These are phyloP conservation scores for Xylariales sp. DNA, from an alignment of 2,329 filamentous ascomycete genomes.

Conservation along the genomic window DNA sequence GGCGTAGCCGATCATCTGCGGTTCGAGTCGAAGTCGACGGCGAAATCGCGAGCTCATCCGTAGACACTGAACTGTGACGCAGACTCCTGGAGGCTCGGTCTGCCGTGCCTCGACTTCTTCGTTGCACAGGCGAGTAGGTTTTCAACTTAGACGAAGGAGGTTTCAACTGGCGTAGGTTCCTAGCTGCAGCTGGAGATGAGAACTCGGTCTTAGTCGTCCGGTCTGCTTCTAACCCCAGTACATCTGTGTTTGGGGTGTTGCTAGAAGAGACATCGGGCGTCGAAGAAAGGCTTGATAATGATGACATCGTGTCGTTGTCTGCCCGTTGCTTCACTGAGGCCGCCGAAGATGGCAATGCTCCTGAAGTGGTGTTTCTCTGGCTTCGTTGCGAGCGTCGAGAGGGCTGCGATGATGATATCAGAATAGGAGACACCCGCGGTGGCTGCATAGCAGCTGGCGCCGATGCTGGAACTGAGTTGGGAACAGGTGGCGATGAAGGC, in stretches of 20 bases:
- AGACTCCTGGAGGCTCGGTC: conserved; percentile 11
- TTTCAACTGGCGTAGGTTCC: conserved; percentile 21
- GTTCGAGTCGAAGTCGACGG: conserved; percentile 28
- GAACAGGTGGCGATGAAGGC: neutral
- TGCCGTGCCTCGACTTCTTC: neutral
- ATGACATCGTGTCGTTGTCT: conserved; percentile 17
- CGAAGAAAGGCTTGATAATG: conserved; percentile 18
- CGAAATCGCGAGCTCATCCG: conserved; percentile 43
- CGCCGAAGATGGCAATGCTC: conserved; percentile 11
- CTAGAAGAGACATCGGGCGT: conserved; percentile 21
- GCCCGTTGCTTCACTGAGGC: neutral
- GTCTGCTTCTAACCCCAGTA: neutral
- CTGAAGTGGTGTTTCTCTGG: conserved; percentile 13
- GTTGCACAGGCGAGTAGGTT: conserved; percentile 9
- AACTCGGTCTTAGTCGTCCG: conserved; percentile 4
- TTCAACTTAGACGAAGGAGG: conserved; percentile 19
- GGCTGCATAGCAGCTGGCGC: too few species aligned
- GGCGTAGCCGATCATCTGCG: conserved; percentile 16
- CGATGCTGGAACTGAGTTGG: too few species aligned
- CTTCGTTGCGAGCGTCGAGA: conserved; percentile 14
- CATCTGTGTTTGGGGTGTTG: conserved; percentile 19
- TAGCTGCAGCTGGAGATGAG: conserved; percentile 28
- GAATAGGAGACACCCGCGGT: conserved; percentile 17
- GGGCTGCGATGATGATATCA: conserved; percentile 19
- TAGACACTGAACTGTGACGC: conserved; percentile 36